Conservation (phyloP, 768 basidiomycete species). For the Auricularia sp. region DNA sequence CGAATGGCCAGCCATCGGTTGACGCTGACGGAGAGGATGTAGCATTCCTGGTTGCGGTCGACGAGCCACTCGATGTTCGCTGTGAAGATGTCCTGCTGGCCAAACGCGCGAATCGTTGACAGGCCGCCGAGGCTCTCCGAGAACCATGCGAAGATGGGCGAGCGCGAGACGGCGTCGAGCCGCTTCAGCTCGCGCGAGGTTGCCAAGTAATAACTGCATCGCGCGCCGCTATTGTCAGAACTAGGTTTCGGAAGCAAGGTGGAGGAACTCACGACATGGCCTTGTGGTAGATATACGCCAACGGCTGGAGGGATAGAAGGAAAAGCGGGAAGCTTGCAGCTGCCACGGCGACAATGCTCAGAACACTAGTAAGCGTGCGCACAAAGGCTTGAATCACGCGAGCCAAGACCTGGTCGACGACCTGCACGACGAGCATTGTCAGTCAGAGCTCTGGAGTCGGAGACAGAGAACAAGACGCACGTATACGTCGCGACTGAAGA, state of each 20-base stretch:
- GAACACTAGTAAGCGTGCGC: slow-evolving; percentile 43
- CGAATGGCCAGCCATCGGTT: slow-evolving; percentile 81
- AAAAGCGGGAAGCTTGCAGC: slow-evolving; percentile 75
- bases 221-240: no score
- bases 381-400: slow-evolving; percentile 67
- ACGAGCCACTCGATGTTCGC: slow-evolving; percentile 61
- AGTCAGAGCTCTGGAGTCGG: background rate
- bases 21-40: slow-evolving; percentile 50
- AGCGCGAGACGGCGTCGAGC: slow-evolving; percentile 78
- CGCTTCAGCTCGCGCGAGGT: slow-evolving; percentile 85
- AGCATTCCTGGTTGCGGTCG: slow-evolving; percentile 78
- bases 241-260: no score
- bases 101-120: slow-evolving; percentile 75
- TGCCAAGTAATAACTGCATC: slow-evolving; percentile 68
- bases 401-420: slow-evolving; percentile 70
- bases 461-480: slow-evolving; percentile 26
- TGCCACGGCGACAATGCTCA: slow-evolving; percentile 50
- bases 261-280: slow-evolving; percentile 55
- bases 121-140: slow-evolving; percentile 67
- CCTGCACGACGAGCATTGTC: slow-evolving; percentile 15
- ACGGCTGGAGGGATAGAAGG: slow-evolving; percentile 62
- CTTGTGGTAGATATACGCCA: slow-evolving; percentile 67
- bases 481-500: slow-evolving; percentile 85
- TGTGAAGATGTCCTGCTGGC: slow-evolving; percentile 58
- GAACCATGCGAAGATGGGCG: slow-evolving; percentile 87